Base-by-base conservation (phyloP, 2,329 filamentous ascomycete genomes). In the Apiospora arundinis region DNA sequence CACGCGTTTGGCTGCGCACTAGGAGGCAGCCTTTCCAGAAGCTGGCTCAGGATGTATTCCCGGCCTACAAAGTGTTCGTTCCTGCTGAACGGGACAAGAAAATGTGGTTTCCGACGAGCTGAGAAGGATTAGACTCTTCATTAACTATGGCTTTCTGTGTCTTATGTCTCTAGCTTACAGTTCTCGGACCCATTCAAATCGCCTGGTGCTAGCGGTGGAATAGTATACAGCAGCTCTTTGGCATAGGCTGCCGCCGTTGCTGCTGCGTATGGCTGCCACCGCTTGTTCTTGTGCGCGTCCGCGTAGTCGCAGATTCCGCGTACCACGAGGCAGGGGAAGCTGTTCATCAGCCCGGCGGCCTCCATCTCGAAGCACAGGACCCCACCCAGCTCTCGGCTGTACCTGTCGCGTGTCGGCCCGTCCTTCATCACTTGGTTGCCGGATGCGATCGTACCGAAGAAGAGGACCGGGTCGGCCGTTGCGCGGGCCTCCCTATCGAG, bases 231-330 rank as follows among this genome's bases (percentile, higher is more conserved):
- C 21, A 75, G 72, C 25, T 75, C 73, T 44, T 75, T 76, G 73
- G 75, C 74, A 52, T 76, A 77, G 5, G 76, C 75, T 18, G 76
- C 77, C 23, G 77, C 76, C 23, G 69, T 68, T 70, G 73, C 71
- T 1, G 77, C 76, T 8, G 76, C 76, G 46, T 74, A 78, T 1
- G 68, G 70, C 40, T 78, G 76, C 76, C 76, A 79, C 6, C 25
- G 8, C 2, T 73, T 40, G 28, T 76, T 75, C 67, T 77, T 78
- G 40, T 79, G 76, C 6, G 75, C 69, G 56, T 81, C 78, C 0
- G 75, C 67, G 49, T 81, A 81, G 52, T 81, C 75, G 52, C 77
- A 79, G 44, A 81, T 78, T 0, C 79, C 78, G 2, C 78, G 77
- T 37, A 81, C 76, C 6, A 81, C 76, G 1, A 79, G 72, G 28